phyloP scores from a whole-genome alignment of 768 basidiomycete species.

The Trametes punicea region DNA sequence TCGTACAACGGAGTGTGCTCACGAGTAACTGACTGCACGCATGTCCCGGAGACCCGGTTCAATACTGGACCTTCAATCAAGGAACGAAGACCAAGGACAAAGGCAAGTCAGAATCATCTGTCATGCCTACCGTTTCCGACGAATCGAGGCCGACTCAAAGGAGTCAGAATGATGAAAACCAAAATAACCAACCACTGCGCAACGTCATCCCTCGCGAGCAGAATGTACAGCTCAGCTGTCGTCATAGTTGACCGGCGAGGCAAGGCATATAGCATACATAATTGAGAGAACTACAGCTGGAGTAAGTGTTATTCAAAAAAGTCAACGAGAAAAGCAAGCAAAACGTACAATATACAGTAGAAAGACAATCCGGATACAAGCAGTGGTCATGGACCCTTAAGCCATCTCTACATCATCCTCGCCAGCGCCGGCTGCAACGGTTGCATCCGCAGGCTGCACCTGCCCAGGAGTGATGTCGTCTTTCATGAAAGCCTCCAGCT shows the following conservation, averaged over 20 bases:
- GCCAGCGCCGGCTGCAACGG: conserved; percentile 8
- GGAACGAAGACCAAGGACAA: no score
- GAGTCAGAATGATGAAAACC: no score
- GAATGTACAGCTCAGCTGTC: neutral
- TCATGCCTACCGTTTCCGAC: no score
- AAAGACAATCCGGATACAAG: neutral
- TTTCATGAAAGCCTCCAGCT: conserved; percentile 84
- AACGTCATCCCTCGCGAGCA: no score
- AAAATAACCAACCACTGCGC: no score
- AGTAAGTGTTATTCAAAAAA: neutral
- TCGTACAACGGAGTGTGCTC: no score
- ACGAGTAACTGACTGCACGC: no score
- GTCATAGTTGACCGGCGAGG: neutral
- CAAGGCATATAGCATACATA: neutral
- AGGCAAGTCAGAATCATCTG: no score
- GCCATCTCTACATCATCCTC: conserved; percentile 24
- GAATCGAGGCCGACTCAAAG: no score
- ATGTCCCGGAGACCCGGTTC: no score
- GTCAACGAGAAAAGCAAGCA: neutral
- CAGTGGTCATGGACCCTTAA: neutral
- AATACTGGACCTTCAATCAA: no score
- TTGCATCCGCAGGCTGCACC: conserved; percentile 26
- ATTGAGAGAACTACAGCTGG: neutral
- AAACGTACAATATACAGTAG: conserved; percentile 11
- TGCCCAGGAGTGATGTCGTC: conserved; percentile 39